Percentiles rank a stretch among this genome's conserved stretches.
Conservation (phyloP, 495 filamentous ascomycete genomes). For the Penicillium salamii region DNA sequence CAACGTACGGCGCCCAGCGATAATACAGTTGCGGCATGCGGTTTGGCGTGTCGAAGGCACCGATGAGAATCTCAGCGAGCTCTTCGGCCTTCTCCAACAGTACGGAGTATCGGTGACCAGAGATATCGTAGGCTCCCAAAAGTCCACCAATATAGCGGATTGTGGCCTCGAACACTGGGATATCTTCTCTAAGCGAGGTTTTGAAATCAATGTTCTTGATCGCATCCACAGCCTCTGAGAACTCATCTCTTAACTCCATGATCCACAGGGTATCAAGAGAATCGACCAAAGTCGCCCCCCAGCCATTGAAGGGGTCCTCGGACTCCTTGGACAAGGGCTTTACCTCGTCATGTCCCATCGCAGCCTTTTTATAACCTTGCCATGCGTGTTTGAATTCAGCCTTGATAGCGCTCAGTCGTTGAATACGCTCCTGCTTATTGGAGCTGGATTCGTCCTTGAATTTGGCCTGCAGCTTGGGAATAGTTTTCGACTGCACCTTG, state of each 20-base stretch:
- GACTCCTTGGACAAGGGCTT: conserved; percentile 59
- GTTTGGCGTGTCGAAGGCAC: conserved; percentile 94
- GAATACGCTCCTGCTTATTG: conserved; percentile 59
- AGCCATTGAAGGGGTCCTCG: conserved; percentile 82
- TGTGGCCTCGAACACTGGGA: conserved; percentile 82
- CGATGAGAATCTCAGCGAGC: conserved; percentile 84
- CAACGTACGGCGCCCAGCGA: conserved; percentile 70
- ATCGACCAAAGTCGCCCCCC: conserved; percentile 94
- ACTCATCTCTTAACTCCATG: conserved; percentile 87
- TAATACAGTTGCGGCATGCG: conserved; percentile 90
- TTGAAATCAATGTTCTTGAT: conserved; percentile 89
- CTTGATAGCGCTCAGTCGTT: conserved; percentile 61
- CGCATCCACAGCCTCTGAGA: conserved; percentile 75
- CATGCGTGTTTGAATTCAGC: conserved; percentile 71
- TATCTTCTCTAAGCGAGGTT: conserved; percentile 58
- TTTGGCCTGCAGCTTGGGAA: conserved; percentile 73
- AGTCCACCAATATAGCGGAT: conserved; percentile 86
- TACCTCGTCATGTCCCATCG: conserved; percentile 79
- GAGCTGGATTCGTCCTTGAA: conserved; percentile 63
- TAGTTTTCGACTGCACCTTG: conserved; percentile 59
- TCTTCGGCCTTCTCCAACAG: conserved; percentile 86
- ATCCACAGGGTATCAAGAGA: conserved; percentile 95
- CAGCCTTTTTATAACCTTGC: conserved; percentile 68
- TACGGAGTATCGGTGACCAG: conserved; percentile 61
- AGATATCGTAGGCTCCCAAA: conserved; percentile 78